These are phyloP conservation scores for Gentiana straminea DNA, from an alignment of 257 asterid genomes.

Conservation along the genomic window DNA sequence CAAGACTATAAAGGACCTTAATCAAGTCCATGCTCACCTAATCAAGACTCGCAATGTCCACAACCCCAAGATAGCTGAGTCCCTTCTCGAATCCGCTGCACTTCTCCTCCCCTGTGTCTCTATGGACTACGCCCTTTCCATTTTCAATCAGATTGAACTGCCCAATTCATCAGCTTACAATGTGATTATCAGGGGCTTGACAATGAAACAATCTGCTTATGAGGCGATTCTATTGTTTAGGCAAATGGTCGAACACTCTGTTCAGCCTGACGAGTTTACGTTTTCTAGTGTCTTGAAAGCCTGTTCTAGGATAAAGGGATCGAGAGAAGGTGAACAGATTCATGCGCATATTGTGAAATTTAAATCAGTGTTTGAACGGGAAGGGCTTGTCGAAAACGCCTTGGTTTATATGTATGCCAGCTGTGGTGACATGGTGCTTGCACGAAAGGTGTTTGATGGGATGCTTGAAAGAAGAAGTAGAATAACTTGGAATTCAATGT, in stretches of 20 bases:
- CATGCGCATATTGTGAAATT: slow-evolving; percentile 27
- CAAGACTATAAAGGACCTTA: slow-evolving; percentile 33
- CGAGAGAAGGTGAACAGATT: slow-evolving; percentile 34
- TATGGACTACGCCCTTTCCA: slow-evolving; percentile 33
- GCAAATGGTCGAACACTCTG: slow-evolving; percentile 28
- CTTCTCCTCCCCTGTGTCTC: slow-evolving; percentile 27
- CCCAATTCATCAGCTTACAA: slow-evolving; percentile 38
- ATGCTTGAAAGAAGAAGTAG: slow-evolving; percentile 25
- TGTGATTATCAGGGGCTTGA: slow-evolving; percentile 36
- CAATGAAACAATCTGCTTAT: slow-evolving; percentile 14
- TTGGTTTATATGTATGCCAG: slow-evolving; percentile 33
- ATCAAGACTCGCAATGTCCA: slow-evolving; percentile 36
- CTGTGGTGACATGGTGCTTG: slow-evolving; percentile 18
- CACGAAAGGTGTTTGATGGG: slow-evolving; percentile 28
- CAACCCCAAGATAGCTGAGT: slow-evolving; percentile 29
- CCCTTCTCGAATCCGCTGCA: slow-evolving; percentile 38
- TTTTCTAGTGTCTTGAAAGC: slow-evolving; percentile 30
- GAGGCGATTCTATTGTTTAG: slow-evolving; percentile 26
- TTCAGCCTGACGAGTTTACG: slow-evolving; percentile 25
- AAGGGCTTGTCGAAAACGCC: slow-evolving; percentile 27
- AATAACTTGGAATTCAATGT: slow-evolving; percentile 34
- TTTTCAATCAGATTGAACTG: slow-evolving; percentile 21
- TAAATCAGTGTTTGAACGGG: slow-evolving; percentile 1
- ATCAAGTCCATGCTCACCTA: slow-evolving; percentile 42
- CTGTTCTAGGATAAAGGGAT: slow-evolving; percentile 24